Percentiles rank a stretch among this genome's conserved stretches.
These are phyloP conservation scores for Clavispora carvajalis DNA, from an alignment of 805 yeast genomes.

Conservation along the genomic window DNA sequence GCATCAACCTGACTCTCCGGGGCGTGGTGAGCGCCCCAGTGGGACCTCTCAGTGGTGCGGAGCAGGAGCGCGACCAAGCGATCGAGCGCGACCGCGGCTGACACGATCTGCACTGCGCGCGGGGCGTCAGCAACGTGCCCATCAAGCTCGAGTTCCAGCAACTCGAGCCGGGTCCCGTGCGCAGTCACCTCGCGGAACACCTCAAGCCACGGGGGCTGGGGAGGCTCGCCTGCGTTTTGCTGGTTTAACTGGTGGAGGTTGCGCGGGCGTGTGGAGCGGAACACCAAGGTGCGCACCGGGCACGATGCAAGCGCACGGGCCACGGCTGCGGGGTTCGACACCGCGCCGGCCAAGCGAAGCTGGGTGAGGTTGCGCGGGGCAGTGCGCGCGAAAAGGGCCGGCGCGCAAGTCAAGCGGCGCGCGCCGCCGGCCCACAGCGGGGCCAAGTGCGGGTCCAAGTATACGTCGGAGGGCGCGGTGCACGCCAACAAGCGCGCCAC, in stretches of 20 bases:
- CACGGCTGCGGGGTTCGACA: slow-evolving; percentile 3
- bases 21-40: slow-evolving; percentile 7
- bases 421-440: slow-evolving; percentile 3
- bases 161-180: slow-evolving; percentile 1
- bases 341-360: slow-evolving; percentile 5
- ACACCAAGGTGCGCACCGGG: slow-evolving; percentile 10
- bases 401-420: slow-evolving; percentile 1
- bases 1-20: too few species aligned
- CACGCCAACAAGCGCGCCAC: background rate
- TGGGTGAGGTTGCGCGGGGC: slow-evolving; percentile 9
- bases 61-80: slow-evolving; percentile 12
- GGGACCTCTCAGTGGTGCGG: slow-evolving; percentile 19
- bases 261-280: slow-evolving; percentile 9
- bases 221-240: slow-evolving; percentile 6
- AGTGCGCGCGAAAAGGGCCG: slow-evolving; percentile 7
- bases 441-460: background rate
- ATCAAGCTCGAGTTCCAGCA: slow-evolving; percentile 16
- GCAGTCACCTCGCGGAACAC: slow-evolving; percentile 13
- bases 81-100: slow-evolving; percentile 11
- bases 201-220: slow-evolving; percentile 17
- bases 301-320: slow-evolving; percentile 3
- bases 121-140: slow-evolving; percentile 19
- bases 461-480: background rate
- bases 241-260: slow-evolving; percentile 15
- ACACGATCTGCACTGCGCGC: slow-evolving; percentile 1